A percentile compares a stretch with the other conserved stretches of the same genome.
Conservation (phyloP, 331 rosid genomes). For the Arachis monticola region DNA sequence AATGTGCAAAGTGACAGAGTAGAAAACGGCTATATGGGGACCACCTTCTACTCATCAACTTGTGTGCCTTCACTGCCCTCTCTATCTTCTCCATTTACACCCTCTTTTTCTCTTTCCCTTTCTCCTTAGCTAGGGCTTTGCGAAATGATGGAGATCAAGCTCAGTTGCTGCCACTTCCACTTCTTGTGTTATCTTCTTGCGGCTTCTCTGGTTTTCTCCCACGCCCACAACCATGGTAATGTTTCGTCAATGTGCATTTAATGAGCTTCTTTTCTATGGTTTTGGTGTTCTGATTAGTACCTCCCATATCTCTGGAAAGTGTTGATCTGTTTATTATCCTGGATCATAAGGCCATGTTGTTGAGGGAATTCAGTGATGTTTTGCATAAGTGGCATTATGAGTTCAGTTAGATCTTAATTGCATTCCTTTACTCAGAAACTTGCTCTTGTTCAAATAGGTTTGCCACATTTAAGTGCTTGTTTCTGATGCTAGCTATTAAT, state of each 20-base stretch:
- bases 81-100: constrained; percentile 36
- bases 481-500: background rate
- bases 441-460: constrained; percentile 1
- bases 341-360: background rate
- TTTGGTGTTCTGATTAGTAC: constrained; percentile 26
- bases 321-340: constrained; percentile 24
- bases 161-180: constrained; percentile 42
- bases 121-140: constrained; percentile 35
- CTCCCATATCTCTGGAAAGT: constrained; percentile 6
- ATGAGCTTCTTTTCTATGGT: constrained; percentile 9
- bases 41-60: constrained; percentile 43
- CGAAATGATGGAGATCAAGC: constrained; percentile 54
- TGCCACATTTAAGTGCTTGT: background rate
- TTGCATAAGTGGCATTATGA: background rate
- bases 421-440: background rate
- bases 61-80: constrained; percentile 42
- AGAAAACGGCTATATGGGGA: constrained; percentile 71
- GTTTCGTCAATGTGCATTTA: background rate
- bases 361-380: background rate
- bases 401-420: background rate
- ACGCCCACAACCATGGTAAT: constrained; percentile 75
- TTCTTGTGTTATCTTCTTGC: constrained; percentile 47
- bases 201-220: constrained; percentile 71
- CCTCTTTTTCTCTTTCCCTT: constrained; percentile 19
- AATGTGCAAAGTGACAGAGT: constrained; percentile 30